Evolutionary conservation across 345 rosid genomes (phyloP).

Genomic region (Murraya koenigii): DNA sequence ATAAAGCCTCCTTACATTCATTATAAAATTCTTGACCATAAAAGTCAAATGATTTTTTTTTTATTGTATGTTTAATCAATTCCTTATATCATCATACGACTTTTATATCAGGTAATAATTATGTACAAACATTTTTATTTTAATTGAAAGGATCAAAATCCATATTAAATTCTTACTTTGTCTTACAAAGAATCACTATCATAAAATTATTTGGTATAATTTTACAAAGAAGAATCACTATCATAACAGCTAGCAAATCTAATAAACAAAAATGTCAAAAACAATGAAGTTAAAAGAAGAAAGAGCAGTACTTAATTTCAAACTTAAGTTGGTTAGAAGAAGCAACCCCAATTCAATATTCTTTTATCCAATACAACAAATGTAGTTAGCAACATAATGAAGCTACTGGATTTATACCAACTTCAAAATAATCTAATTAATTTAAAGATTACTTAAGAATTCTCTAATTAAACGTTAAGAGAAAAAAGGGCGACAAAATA

Average conservation of each 20-base stretch:
- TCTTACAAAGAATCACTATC: not conserved
- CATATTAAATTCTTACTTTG: not conserved
- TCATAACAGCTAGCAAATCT: conserved; percentile 7
- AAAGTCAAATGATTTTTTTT: not conserved
- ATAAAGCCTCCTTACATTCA: not conserved
- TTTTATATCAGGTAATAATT: not conserved
- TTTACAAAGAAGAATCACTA: not conserved
- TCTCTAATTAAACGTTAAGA: not conserved
- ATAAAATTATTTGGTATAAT: not conserved
- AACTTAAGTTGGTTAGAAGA: not conserved
- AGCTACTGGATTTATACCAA: not conserved
- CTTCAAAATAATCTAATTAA: not conserved
- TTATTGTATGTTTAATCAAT: not conserved
- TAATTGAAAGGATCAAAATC: not conserved
- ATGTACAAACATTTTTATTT: not conserved
- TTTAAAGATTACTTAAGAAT: not conserved
- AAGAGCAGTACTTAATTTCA: not conserved
- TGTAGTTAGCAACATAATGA: not conserved
- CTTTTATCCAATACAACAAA: not conserved
- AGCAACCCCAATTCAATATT: not conserved
- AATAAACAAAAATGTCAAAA: not conserved
- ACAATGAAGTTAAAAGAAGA: not conserved
- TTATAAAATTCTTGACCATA: not conserved
- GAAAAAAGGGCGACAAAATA: conserved; percentile 12
- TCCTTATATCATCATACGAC: not conserved